phyloP scores from a whole-genome alignment of 176 grass and related monocot genomes.

The Lolium rigidum region DNA sequence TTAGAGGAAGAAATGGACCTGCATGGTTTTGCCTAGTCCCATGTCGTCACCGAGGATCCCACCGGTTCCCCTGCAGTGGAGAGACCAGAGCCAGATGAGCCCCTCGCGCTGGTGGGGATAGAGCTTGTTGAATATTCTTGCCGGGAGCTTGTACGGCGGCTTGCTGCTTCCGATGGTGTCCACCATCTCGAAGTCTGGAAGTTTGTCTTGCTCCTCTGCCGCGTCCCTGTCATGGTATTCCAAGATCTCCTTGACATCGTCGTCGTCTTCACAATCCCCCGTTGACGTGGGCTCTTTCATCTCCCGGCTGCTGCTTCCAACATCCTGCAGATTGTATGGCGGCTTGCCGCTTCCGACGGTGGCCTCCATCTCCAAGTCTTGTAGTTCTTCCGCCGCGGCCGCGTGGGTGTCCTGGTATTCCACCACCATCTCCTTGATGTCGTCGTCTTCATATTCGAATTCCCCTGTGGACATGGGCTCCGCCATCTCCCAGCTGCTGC shows the following conservation, averaged over 20 bases:
- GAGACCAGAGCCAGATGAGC: conserved; percentile 79
- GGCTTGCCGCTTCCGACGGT: too few relatives aligned
- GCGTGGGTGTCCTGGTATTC: background rate
- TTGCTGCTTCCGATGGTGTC: conserved; percentile 25
- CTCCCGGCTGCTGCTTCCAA: background rate
- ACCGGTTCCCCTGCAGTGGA: conserved; percentile 64
- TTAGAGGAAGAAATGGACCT: conserved; percentile 41
- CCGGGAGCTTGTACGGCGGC: conserved; percentile 50
- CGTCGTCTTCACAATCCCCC: too few relatives aligned
- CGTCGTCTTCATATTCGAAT: background rate
- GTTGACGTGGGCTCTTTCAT: too few relatives aligned
- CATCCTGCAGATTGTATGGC: background rate
- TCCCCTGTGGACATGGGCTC: background rate
- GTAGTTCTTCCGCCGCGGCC: background rate
- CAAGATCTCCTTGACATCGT: background rate
- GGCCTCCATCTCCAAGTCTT: background rate
- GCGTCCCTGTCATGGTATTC: background rate
- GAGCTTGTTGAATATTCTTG: conserved; percentile 68
- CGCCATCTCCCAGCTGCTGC: background rate
- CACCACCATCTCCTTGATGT: background rate
- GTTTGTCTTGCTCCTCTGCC: background rate
- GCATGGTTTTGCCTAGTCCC: conserved; percentile 94
- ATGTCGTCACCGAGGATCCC: conserved; percentile 71
- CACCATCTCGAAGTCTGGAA: background rate
- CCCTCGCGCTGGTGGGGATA: conserved; percentile 78